These are phyloP conservation scores for Lipomyces spencermartinsiae DNA, from an alignment of 805 yeast genomes.

Conservation along the genomic window DNA sequence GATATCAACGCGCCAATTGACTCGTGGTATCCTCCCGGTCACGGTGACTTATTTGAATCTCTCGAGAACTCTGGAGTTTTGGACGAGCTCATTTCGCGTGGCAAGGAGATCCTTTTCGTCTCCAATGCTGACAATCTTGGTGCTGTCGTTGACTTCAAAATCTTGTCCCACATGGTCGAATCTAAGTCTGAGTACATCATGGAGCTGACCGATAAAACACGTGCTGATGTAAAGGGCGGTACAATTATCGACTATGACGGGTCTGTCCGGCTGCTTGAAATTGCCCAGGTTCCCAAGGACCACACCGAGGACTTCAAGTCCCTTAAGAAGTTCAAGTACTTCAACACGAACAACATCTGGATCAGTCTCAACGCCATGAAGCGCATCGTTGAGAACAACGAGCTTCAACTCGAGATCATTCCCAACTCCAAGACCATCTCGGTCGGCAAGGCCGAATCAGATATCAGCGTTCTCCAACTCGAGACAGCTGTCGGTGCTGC, in stretches of 20 bases:
- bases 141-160: constrained; percentile 93
- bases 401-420: constrained; percentile 89
- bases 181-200: constrained; percentile 92
- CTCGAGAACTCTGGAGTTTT: constrained; percentile 89
- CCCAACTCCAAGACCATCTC: constrained; percentile 89
- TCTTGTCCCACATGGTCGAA: constrained; percentile 90
- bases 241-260: constrained; percentile 96
- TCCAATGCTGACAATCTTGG: constrained; percentile 99
- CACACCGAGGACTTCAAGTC: constrained; percentile 98
- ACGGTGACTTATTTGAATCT: constrained; percentile 95
- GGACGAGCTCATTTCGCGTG: constrained; percentile 85
- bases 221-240: constrained; percentile 99
- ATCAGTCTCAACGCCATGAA: constrained; percentile 93
- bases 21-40: constrained; percentile 99
- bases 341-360: constrained; percentile 98
- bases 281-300: constrained; percentile 98
- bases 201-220: constrained; percentile 98
- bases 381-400: constrained; percentile 82
- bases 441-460: constrained; percentile 46
- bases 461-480: constrained; percentile 82
- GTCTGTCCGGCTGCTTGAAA: constrained; percentile 89
- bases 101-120: constrained; percentile 92
- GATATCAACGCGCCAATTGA: constrained; percentile 73
- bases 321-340: constrained; percentile 96
- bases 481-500: constrained; percentile 99